phyloP scores from a whole-genome alignment of 163 green algal species.

The Picocystis sp. region DNA sequence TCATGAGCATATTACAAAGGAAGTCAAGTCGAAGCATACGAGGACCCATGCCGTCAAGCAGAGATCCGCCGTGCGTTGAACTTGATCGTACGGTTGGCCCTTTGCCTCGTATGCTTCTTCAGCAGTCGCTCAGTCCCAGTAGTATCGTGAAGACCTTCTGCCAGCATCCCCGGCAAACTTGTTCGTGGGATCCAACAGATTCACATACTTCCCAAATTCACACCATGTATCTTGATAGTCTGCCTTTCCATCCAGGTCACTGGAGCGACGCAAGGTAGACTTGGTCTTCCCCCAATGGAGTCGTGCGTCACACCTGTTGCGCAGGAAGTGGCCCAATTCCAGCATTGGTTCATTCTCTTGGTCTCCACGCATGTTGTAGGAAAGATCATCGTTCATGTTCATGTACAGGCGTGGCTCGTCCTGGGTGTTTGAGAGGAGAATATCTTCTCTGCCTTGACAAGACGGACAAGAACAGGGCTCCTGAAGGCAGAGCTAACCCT shows the following conservation, averaged over 20 bases:
- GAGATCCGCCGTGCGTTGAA: too few relatives aligned
- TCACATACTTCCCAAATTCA: constrained; percentile 73
- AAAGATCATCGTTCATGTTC: constrained; percentile 69
- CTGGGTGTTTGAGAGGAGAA: constrained; percentile 38
- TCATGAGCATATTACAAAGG: too few relatives aligned
- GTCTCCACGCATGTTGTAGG: constrained; percentile 13
- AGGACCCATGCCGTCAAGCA: too few relatives aligned
- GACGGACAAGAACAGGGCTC: constrained; percentile 48
- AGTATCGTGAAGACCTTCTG: too few relatives aligned
- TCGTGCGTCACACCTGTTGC: constrained; percentile 34
- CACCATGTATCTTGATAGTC: constrained; percentile 67
- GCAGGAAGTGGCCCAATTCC: constrained; percentile 25
- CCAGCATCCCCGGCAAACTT: constrained; percentile 43
- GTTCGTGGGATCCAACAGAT: constrained; percentile 50
- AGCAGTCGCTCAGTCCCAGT: too few relatives aligned
- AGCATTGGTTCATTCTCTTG: constrained; percentile 36
- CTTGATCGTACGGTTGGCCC: too few relatives aligned
- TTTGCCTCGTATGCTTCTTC: too few relatives aligned
- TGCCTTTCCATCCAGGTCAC: constrained; percentile 33
- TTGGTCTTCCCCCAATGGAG: constrained; percentile 74
- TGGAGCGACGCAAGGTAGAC: constrained; percentile 33
- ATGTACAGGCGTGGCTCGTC: constrained; percentile 50
- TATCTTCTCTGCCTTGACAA: constrained; percentile 29
- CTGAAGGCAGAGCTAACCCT: constrained; percentile 33
- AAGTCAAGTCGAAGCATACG: too few relatives aligned